Evolutionary conservation across 192 early-diverging fungal genomes (phyloP).

Genomic region (Coemansia sp.): DNA sequence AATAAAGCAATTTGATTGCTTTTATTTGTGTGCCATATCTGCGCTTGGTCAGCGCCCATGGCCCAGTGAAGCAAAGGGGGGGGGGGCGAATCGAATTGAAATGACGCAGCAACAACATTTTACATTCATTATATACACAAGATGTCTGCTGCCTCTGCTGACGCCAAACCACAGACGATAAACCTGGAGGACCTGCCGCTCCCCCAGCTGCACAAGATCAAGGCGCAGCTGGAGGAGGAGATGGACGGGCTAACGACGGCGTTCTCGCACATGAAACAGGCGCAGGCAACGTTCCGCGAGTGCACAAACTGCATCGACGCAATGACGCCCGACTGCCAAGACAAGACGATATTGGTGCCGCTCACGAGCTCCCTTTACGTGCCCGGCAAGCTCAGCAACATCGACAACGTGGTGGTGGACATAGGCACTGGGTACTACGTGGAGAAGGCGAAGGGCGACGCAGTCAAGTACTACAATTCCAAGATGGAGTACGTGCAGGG

Average conservation of each 20-base stretch:
- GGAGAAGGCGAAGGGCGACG: conserved; percentile 86
- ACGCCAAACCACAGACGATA: conserved; percentile 54
- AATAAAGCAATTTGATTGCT: neutral
- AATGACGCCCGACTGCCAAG: conserved; percentile 56
- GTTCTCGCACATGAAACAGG: conserved; percentile 84
- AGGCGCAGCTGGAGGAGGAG: conserved; percentile 88
- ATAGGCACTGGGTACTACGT: conserved; percentile 96
- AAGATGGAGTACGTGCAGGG: conserved; percentile 83
- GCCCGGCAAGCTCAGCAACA: conserved; percentile 79
- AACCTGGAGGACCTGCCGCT: conserved; percentile 84
- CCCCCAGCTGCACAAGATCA: conserved; percentile 78
- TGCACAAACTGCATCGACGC: conserved; percentile 73
- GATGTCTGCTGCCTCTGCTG: neutral
- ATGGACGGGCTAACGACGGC: conserved; percentile 80
- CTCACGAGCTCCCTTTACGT: conserved; percentile 78
- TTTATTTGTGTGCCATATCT: neutral
- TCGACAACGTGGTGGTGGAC: conserved; percentile 89
- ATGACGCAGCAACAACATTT: neutral
- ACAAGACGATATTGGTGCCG: conserved; percentile 48
- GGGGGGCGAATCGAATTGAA: too few species aligned
- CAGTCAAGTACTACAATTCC: conserved; percentile 74
- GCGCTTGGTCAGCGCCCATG: neutral
- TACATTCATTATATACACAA: neutral
- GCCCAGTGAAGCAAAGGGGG: neutral
- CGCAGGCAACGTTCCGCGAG: conserved; percentile 82